These are phyloP conservation scores for Pinus tabuliformis DNA, from an alignment of 75 land plant genomes.

Conservation along the genomic window DNA sequence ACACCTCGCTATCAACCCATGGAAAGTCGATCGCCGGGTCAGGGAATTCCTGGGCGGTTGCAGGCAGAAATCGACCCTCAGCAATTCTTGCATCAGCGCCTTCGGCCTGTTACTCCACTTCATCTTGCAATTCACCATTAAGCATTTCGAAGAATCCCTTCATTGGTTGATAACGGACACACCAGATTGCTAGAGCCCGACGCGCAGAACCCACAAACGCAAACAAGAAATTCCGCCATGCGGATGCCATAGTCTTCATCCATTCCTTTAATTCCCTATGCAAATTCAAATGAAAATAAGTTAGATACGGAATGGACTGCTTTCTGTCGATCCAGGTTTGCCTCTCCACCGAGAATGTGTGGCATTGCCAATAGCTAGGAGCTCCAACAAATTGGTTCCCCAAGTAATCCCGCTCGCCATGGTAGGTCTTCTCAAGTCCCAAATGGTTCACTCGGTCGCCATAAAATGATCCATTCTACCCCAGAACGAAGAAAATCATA, in stretches of 20 bases:
- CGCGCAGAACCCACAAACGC: conserved; percentile 15
- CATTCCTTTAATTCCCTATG: background rate
- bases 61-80: too few species aligned
- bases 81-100: background rate
- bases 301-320: too few species aligned
- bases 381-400: conserved; percentile 19
- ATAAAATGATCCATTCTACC: too few species aligned
- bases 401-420: background rate
- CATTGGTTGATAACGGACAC: conserved; percentile 12
- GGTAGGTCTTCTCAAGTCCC: too few species aligned
- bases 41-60: too few species aligned
- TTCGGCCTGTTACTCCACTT: conserved; percentile 18
- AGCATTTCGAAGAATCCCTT: conserved; percentile 6
- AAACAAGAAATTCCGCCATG: conserved; percentile 3
- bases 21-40: too few species aligned
- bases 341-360: conserved; percentile 23
- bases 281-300: too few species aligned
- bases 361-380: conserved; percentile 4
- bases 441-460: too few species aligned
- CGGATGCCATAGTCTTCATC: conserved; percentile 2
- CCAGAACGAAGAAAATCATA: background rate
- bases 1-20: too few species aligned
- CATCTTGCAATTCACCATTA: conserved; percentile 12
- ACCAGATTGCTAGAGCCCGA: background rate
- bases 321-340: background rate